Evolutionary conservation across 2,329 filamentous ascomycete genomes (phyloP).

Genomic region (Calonectria leucothoes): DNA sequence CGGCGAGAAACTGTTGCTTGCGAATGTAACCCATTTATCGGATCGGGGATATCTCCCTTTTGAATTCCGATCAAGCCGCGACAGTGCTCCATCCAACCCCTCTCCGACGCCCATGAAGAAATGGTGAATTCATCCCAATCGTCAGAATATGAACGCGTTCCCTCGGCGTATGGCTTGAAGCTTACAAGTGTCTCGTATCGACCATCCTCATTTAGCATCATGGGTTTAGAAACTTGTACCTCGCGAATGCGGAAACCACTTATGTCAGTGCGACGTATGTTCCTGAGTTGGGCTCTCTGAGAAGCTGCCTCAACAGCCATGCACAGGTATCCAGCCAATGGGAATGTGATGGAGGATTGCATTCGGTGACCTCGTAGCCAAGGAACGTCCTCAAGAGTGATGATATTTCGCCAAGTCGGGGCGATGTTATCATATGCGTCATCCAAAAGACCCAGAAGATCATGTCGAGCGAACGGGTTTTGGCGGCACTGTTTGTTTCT

Average conservation of each 20-base stretch:
- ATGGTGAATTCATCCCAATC: slow-evolving; percentile 68
- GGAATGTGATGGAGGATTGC: slow-evolving; percentile 67
- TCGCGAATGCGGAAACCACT: slow-evolving; percentile 32
- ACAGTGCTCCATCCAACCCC: slow-evolving; percentile 70
- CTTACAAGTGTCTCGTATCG: slow-evolving; percentile 41
- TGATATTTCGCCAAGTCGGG: slow-evolving; percentile 61
- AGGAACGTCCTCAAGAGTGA: slow-evolving; percentile 61
- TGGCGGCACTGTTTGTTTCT: slow-evolving; percentile 54
- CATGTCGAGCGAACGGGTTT: slow-evolving; percentile 53
- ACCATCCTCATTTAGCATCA: slow-evolving; percentile 40
- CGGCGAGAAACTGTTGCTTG: slow-evolving; percentile 19
- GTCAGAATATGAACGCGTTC: slow-evolving; percentile 49
- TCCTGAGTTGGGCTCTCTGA: slow-evolving; percentile 46
- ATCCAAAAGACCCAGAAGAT: slow-evolving; percentile 59
- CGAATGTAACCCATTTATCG: slow-evolving; percentile 27
- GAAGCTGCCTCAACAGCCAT: slow-evolving; percentile 62
- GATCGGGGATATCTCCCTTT: slow-evolving; percentile 30
- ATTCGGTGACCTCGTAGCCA: slow-evolving; percentile 70
- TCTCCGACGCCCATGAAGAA: slow-evolving; percentile 61
- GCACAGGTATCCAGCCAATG: slow-evolving; percentile 63
- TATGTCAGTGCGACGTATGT: slow-evolving; percentile 33
- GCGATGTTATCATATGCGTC: slow-evolving; percentile 57
- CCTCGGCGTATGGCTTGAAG: slow-evolving; percentile 42
- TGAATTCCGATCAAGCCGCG: slow-evolving; percentile 59
- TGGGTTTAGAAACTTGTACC: slow-evolving; percentile 39